Percentiles rank a stretch among this genome's conserved stretches.
phyloP scores from a whole-genome alignment of 352 stramenopile genomes.

The Phytophthora capsici region DNA sequence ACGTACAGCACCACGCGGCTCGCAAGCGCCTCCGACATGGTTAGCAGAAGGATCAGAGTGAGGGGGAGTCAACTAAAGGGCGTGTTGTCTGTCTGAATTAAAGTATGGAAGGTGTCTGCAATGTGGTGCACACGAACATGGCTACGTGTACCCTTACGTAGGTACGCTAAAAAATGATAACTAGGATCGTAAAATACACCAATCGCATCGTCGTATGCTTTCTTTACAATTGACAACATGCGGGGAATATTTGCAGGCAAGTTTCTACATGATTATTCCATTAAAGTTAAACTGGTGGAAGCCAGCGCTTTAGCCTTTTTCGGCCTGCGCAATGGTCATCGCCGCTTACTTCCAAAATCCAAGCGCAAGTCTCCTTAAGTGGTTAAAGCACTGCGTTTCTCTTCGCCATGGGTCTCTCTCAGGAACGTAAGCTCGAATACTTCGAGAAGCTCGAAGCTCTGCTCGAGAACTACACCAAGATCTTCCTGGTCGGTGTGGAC shows the following conservation, averaged over 20 bases:
- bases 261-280: constrained; percentile 7
- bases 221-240: constrained; percentile 21
- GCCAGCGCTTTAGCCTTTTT: constrained; percentile 19
- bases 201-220: constrained; percentile 8
- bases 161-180: constrained; percentile 8
- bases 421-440: constrained; percentile 98
- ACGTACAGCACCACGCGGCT: constrained; percentile 74
- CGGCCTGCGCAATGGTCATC: neutral
- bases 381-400: constrained; percentile 90
- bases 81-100: constrained; percentile 9
- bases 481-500: constrained; percentile 98
- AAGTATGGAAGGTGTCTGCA: neutral
- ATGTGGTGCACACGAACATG: constrained; percentile 6
- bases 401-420: constrained; percentile 93
- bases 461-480: constrained; percentile 97
- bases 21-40: constrained; percentile 61
- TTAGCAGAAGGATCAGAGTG: constrained; percentile 18
- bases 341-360: constrained; percentile 52
- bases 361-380: constrained; percentile 87
- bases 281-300: constrained; percentile 44
- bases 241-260: constrained; percentile 10
- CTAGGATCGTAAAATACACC: constrained; percentile 2
- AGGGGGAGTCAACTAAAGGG: neutral
- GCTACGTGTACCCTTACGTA: constrained; percentile 16
- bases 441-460: constrained; percentile 96